Conservation (phyloP, 129 eudicot genomes). For the Pulicaria dysenterica region DNA sequence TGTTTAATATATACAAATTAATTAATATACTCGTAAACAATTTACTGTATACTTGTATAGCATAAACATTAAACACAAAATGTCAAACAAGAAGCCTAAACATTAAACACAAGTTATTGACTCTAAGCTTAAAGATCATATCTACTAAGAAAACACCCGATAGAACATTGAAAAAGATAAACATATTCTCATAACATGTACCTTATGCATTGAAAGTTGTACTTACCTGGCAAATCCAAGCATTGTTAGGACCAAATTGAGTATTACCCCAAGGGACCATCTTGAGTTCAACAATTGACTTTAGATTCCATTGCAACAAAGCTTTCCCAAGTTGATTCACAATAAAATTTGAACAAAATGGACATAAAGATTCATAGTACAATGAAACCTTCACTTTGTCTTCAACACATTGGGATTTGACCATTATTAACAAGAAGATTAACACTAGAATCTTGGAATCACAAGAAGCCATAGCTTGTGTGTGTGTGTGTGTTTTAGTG, state of each 20-base stretch:
- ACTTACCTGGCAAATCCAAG: constrained; percentile 80
- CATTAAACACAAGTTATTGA: no score
- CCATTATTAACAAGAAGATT: constrained; percentile 33
- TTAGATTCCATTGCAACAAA: constrained; percentile 53
- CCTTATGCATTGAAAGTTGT: constrained; percentile 19
- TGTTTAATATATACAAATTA: no score
- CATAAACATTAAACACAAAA: no score
- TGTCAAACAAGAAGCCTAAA: no score
- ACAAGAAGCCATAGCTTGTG: constrained; percentile 38
- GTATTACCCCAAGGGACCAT: constrained; percentile 97
- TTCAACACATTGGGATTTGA: constrained; percentile 33
- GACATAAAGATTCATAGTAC: constrained; percentile 87
- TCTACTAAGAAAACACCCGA: no score
- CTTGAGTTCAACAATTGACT: constrained; percentile 70
- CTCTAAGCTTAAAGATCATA: no score
- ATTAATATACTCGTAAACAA: no score
- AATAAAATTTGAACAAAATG: constrained; percentile 79
- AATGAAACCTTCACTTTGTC: constrained; percentile 62
- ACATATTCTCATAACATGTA: background rate
- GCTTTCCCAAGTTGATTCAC: constrained; percentile 66
- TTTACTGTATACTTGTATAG: no score
- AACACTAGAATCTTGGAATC: constrained; percentile 20
- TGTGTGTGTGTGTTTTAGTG: no score
- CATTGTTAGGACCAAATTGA: constrained; percentile 44
- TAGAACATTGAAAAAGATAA: background rate